Percentiles rank a stretch among this genome's conserved stretches.
Conservation (phyloP, 1,139 yeast genomes). For the Lodderomyces margitis region DNA sequence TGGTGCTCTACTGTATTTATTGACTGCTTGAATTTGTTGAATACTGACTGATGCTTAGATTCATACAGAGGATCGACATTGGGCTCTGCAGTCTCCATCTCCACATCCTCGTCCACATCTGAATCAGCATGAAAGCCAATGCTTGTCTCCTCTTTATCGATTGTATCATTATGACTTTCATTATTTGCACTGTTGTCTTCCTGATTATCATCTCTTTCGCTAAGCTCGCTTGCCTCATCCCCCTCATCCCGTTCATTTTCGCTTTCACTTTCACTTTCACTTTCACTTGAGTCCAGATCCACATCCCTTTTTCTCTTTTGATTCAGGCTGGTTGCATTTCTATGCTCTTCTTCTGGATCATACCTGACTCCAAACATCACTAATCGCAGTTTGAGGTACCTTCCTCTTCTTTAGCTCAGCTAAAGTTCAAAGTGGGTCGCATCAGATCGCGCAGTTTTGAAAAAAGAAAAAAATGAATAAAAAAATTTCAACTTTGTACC, state of each 20-base stretch:
- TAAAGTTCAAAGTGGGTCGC: neutral
- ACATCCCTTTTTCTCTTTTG: conserved; percentile 20
- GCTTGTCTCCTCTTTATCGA: conserved; percentile 10
- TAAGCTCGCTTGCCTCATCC: conserved; percentile 15
- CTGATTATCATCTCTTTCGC: conserved; percentile 10
- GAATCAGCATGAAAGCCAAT: neutral
- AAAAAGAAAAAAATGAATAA: neutral
- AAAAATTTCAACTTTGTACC: neutral
- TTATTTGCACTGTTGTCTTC: conserved; percentile 6
- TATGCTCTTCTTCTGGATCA: conserved; percentile 8
- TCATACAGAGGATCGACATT: conserved; percentile 20
- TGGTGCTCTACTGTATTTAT: conserved; percentile 11
- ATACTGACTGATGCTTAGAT: conserved; percentile 32
- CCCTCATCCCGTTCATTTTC: conserved; percentile 16
- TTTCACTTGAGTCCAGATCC: conserved; percentile 14
- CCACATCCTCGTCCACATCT: conserved; percentile 14
- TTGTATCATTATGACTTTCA: neutral
- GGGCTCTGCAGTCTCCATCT: conserved; percentile 9
- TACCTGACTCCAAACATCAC: conserved; percentile 12
- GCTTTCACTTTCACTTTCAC: conserved; percentile 17
- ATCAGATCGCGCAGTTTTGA: neutral
- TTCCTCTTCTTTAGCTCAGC: neutral
- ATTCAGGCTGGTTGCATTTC: neutral
- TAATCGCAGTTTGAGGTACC: neutral
- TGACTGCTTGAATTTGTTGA: conserved; percentile 28